phyloP scores from a whole-genome alignment of 164 flowering plant genomes.

The Stephania japonica region DNA sequence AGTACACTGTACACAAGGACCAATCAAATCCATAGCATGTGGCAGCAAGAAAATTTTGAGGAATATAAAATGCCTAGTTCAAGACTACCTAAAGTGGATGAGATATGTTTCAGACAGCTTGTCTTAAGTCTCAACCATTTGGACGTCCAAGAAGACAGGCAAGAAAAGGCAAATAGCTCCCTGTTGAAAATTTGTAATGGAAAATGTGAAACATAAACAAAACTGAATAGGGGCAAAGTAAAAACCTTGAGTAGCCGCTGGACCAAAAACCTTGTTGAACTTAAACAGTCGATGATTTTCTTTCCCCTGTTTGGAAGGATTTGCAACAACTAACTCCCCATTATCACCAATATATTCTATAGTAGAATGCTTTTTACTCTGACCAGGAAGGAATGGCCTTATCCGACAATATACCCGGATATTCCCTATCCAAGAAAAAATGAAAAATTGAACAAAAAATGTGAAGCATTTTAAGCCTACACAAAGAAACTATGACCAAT shows the following conservation, averaged over 20 bases:
- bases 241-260: conserved; percentile 75
- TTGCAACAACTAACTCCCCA: conserved; percentile 73
- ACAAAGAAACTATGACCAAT: background rate
- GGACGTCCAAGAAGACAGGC: background rate
- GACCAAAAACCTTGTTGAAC: conserved; percentile 86
- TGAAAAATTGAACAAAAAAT: conserved; percentile 8
- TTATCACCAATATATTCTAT: conserved; percentile 82
- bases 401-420: conserved; percentile 94
- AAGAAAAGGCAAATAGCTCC: background rate
- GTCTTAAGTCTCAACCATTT: background rate
- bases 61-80: background rate
- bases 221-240: background rate
- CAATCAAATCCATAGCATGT: background rate
- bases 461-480: background rate
- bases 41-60: background rate
- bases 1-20: background rate
- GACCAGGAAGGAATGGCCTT: conserved; percentile 84
- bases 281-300: conserved; percentile 69
- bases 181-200: background rate
- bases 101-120: background rate
- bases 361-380: conserved; percentile 61
- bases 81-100: background rate
- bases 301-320: conserved; percentile 82
- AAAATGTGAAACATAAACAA: background rate
- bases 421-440: conserved; percentile 46